These are phyloP conservation scores for Ciborinia camelliae DNA, from an alignment of 2,329 filamentous ascomycete species.

Conservation along the genomic window DNA sequence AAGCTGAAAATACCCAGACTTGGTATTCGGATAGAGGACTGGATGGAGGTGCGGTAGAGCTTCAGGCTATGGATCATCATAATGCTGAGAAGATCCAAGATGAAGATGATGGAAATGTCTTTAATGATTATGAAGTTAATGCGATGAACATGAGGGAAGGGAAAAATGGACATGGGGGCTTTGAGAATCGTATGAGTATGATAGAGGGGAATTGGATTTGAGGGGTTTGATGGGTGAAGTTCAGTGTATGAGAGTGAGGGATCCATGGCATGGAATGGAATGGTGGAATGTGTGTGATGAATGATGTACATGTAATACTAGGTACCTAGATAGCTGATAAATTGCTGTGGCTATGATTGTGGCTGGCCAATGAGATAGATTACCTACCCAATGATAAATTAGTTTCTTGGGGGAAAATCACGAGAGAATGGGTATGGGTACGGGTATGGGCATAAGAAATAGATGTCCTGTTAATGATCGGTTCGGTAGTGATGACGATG, in stretches of 20 bases:
- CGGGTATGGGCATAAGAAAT: no score
- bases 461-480: no score
- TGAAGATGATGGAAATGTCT: background rate
- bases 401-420: background rate
- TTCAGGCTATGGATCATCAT: background rate
- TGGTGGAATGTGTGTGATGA: background rate
- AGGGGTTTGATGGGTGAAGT: background rate
- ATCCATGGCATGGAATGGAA: background rate
- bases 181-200: conserved; percentile 2
- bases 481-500: no score
- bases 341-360: background rate
- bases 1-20: background rate
- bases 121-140: conserved; percentile 9
- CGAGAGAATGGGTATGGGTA: no score
- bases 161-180: background rate
- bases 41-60: background rate
- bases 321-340: background rate
- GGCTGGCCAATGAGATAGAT: background rate
- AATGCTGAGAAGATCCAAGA: no score
- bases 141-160: conserved; percentile 3
- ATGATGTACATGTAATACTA: background rate
- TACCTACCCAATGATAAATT: background rate
- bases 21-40: background rate
- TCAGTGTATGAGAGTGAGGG: background rate
- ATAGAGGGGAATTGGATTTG: conserved; percentile 24